These are phyloP conservation scores for Chlorella sp. DNA, from an alignment of 139 green algal genomes.

Conservation along the genomic window DNA sequence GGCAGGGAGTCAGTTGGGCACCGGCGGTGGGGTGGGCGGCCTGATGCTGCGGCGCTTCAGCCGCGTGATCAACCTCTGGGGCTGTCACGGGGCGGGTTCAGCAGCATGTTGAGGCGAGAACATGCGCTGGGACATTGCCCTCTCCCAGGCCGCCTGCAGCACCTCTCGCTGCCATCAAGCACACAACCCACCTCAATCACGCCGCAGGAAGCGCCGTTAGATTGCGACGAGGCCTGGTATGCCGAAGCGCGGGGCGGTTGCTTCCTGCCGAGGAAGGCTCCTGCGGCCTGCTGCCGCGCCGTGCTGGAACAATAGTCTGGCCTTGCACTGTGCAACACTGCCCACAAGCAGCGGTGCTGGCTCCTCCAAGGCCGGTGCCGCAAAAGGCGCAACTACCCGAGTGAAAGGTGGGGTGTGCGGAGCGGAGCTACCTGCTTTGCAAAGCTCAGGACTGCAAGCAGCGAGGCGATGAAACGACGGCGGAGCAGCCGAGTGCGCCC, in stretches of 20 bases:
- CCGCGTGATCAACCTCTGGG: too few species aligned
- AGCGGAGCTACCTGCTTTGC: neutral
- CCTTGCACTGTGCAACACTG: too few species aligned
- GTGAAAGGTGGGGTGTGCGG: neutral
- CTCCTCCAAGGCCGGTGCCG: neutral
- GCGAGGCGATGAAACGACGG: too few species aligned
- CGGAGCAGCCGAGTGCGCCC: too few species aligned
- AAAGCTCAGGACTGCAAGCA: neutral
- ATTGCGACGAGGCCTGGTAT: neutral
- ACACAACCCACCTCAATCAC: too few species aligned
- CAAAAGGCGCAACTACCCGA: neutral
- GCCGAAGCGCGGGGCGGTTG: neutral
- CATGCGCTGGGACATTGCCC: too few species aligned
- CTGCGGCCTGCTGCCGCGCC: neutral
- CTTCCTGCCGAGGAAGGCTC: neutral
- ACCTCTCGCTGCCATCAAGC: too few species aligned
- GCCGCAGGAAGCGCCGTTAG: too few species aligned
- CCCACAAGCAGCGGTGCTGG: too few species aligned
- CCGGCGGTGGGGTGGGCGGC: neutral
- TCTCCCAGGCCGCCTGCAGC: neutral
- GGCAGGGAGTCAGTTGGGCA: slow-evolving; percentile 17
- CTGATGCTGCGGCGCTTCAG: neutral
- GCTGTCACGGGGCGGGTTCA: too few species aligned
- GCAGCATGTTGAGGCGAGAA: too few species aligned
- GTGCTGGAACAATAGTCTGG: too few species aligned